Conservation (phyloP, 257 asterid genomes). For the Petunia secreta region DNA sequence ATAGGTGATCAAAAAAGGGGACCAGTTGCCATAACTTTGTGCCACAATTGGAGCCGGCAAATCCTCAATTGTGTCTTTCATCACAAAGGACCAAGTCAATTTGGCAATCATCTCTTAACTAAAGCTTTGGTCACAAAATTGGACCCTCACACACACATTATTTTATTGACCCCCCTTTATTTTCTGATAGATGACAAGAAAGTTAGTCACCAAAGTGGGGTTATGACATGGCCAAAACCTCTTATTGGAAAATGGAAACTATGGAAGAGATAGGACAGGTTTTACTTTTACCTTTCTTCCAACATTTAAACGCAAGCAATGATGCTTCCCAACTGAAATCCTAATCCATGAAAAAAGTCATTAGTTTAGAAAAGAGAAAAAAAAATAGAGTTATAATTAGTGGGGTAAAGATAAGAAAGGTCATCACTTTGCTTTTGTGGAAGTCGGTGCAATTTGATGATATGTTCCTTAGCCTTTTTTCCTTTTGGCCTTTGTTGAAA, state of each 20-base stretch:
- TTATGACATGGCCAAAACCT: slow-evolving; percentile 5
- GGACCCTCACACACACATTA: neutral
- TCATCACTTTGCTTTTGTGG: slow-evolving; percentile 23
- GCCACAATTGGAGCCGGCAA: slow-evolving; percentile 44
- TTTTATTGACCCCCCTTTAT: neutral
- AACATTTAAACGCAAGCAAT: slow-evolving; percentile 47
- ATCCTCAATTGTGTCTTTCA: slow-evolving; percentile 35
- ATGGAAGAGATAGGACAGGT: neutral
- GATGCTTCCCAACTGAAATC: slow-evolving; percentile 32
- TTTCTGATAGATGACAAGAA: slow-evolving; percentile 11
- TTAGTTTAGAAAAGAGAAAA: slow-evolving; percentile 13
- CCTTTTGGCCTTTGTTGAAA: slow-evolving; percentile 21
- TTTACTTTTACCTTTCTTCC: slow-evolving; percentile 23
- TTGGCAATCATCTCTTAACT: slow-evolving; percentile 32
- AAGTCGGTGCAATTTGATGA: slow-evolving; percentile 43
- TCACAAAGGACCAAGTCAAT: slow-evolving; percentile 37
- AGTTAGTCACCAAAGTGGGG: slow-evolving; percentile 22
- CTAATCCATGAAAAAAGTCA: slow-evolving; percentile 31
- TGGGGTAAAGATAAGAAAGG: slow-evolving; percentile 12
- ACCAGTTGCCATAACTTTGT: slow-evolving; percentile 39
- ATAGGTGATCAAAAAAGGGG: slow-evolving; percentile 12
- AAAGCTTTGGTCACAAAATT: slow-evolving; percentile 15
- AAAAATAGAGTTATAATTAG: neutral
- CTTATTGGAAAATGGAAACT: neutral
- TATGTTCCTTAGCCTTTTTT: neutral